Evolutionary conservation across 2,329 filamentous ascomycete genomes (phyloP), one percentile per base, ranked within the genome.

Genomic region (Lasiodiplodia gonubiensis): DNA sequence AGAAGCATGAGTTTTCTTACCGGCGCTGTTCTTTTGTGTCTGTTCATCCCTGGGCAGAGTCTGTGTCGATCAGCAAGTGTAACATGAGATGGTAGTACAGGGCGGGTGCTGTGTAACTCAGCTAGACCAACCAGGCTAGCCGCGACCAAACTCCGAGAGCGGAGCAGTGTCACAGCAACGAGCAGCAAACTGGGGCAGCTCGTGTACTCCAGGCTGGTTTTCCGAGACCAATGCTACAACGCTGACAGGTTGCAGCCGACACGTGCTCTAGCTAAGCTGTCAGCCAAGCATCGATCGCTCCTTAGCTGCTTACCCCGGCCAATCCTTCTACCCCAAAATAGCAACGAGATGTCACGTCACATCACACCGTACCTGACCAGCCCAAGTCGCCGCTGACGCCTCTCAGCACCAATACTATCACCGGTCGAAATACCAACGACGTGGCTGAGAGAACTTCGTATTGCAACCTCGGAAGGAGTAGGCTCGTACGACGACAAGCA

Each of bases 321-420:
- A 25, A 25, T 49, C 57, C 39, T 49, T 35, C 37, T 27, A 33
- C 39, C 39, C 33, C 30, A 53, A 42, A 53, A 52, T 64, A 64
- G 60, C 48, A 52, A 21, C 60, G 16, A n/a, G 4, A 39, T 23
- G 30, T 51, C 46, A 64, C 46, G 7, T 64, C 33, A 25, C 46
- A 35, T 27, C 35, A 23, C 21, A 18, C 23, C 23, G 33, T 27
- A 7, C 18, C 21, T 30, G n/a, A 37, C 8, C 25, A 16, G n/a
- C 21, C 16, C 46, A 23, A 46, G 21, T 60, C 55, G 48, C 37
- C 27, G 6, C 12, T 48, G 18, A 11, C 27, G 12, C 25, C 35
- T 30, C 11, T 33, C 21, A 33, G 30, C 30, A n/a, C n/a, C n/a
- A 33, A 33, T 33, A 33, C 30, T 25, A 25, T 18, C 39, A 16